Percentiles rank a stretch among this genome's conserved stretches.
phyloP scores from a whole-genome alignment of 495 filamentous ascomycete species.

The Cenococcum geophilum region DNA sequence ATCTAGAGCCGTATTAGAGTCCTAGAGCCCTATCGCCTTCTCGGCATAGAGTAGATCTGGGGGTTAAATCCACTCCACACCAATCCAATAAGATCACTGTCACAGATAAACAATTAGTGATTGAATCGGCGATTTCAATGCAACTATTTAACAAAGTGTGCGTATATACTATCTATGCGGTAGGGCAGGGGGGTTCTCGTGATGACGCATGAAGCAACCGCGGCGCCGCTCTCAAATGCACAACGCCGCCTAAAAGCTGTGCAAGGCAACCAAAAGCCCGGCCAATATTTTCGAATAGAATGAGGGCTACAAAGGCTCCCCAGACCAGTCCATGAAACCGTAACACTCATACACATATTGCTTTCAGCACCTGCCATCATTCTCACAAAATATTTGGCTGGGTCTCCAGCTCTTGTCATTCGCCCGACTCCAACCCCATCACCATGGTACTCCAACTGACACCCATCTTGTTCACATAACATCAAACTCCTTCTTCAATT shows the following conservation, averaged over 20 bases:
- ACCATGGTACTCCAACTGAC: neutral
- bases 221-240: neutral
- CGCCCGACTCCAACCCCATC: neutral
- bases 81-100: no score
- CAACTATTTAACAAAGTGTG: neutral
- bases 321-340: neutral
- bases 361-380: neutral
- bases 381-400: neutral
- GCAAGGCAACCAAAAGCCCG: neutral
- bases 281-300: neutral
- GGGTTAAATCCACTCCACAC: no score
- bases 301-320: neutral
- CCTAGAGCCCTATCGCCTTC: no score
- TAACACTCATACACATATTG: neutral
- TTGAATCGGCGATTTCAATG: no score
- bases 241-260: neutral
- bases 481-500: constrained; percentile 92
- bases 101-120: no score
- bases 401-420: neutral
- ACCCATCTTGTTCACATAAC: constrained; percentile 41
- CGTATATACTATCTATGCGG: neutral
- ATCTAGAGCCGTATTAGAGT: no score
- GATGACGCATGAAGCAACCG: neutral
- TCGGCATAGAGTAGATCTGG: no score
- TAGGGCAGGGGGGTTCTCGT: neutral